phyloP scores from a whole-genome alignment of 257 asterid genomes.

The Jaltomata sinuosa region DNA sequence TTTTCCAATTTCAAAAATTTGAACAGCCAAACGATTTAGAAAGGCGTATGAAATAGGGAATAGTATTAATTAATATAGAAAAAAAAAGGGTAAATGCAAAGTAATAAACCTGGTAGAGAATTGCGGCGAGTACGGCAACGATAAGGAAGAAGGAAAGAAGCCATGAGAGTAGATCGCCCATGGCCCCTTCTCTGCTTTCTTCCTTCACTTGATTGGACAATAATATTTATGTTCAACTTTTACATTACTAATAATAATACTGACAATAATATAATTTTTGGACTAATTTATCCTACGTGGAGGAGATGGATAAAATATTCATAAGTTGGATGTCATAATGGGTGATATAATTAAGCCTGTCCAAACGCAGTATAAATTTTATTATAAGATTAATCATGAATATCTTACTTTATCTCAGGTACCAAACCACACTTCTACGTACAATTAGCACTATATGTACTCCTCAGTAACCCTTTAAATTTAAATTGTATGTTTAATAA shows the following conservation, averaged over 20 bases:
- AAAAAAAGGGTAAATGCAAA: not conserved
- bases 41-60: not conserved
- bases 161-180: slow-evolving; percentile 72
- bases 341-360: no score
- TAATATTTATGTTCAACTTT: no score
- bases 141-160: slow-evolving; percentile 67
- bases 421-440: no score
- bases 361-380: no score
- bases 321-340: no score
- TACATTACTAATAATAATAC: no score
- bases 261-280: no score
- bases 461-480: not conserved
- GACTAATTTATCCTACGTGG: no score
- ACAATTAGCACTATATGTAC: not conserved
- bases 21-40: not conserved
- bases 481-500: not conserved
- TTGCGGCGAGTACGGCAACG: slow-evolving; percentile 46
- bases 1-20: not conserved
- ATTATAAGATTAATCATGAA: no score
- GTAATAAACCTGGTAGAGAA: slow-evolving; percentile 61
- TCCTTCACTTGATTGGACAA: not conserved
- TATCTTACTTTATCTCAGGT: no score
- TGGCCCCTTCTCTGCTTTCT: not conserved
- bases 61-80: not conserved
- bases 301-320: no score